Evolutionary conservation across 1,139 yeast species (phyloP).

Genomic region (Protomyces gravidus): DNA sequence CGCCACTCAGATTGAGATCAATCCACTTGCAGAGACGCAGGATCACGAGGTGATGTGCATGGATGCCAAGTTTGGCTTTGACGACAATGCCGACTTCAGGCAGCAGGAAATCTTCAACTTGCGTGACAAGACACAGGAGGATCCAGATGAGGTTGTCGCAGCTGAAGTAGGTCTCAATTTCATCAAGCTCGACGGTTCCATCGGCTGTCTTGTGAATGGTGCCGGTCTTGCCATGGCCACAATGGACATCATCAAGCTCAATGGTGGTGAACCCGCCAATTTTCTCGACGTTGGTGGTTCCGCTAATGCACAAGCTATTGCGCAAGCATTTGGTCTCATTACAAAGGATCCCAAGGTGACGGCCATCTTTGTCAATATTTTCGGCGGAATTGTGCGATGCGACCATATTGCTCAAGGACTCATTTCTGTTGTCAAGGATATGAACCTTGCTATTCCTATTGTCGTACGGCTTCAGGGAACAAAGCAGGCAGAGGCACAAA

Average conservation of each 20-base stretch:
- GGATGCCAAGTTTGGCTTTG: constrained; percentile 98
- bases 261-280: constrained; percentile 99
- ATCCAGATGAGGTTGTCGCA: constrained; percentile 94
- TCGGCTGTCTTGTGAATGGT: constrained; percentile 95
- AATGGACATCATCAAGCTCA: constrained; percentile 96
- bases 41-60: constrained; percentile 90
- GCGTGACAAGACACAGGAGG: constrained; percentile 98
- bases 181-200: constrained; percentile 96
- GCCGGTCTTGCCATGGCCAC: constrained; percentile 99
- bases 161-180: constrained; percentile 86
- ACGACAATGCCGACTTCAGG: constrained; percentile 92
- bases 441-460: constrained; percentile 86
- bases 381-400: constrained; percentile 99
- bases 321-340: constrained; percentile 92
- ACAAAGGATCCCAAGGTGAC: constrained; percentile 83
- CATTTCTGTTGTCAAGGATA: constrained; percentile 85
- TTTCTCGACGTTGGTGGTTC: constrained; percentile 99
- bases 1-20: constrained; percentile 97
- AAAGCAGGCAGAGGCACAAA: constrained; percentile 82
- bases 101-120: constrained; percentile 91
- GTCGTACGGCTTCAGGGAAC: constrained; percentile 99
- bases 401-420: constrained; percentile 97
- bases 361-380: constrained; percentile 95
- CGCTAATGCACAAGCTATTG: constrained; percentile 97
- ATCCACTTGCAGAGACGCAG: constrained; percentile 91